These are phyloP conservation scores for Stygiomarasmius scandens DNA, from an alignment of 1,284 basidiomycete genomes.

Conservation along the genomic window DNA sequence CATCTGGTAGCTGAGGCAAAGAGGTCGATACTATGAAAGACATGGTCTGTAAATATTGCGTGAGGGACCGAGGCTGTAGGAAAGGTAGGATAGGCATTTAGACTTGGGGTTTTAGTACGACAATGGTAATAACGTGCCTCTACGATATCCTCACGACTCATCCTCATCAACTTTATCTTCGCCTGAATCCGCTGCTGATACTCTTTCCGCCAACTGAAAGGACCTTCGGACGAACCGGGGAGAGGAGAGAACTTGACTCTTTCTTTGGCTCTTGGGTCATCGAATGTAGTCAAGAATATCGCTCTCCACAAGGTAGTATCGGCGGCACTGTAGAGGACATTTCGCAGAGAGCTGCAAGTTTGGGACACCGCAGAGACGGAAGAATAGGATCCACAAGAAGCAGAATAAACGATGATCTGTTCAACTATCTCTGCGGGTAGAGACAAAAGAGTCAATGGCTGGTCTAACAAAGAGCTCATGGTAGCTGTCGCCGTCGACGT, in stretches of 20 bases:
- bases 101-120: neutral
- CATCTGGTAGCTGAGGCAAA: neutral
- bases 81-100: neutral
- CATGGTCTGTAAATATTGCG: neutral
- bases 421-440: conserved; percentile 5
- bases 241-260: conserved; percentile 17
- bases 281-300: conserved; percentile 52
- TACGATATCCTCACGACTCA: neutral
- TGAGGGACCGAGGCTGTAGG: neutral
- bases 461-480: neutral
- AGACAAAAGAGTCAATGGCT: neutral
- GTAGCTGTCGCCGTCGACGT: too few species aligned
- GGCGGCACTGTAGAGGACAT: conserved; percentile 41
- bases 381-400: conserved; percentile 32
- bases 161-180: neutral
- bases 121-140: neutral
- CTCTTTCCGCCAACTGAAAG: conserved; percentile 24
- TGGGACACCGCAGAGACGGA: conserved; percentile 44
- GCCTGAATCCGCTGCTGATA: conserved; percentile 18
- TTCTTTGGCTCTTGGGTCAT: conserved; percentile 44
- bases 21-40: neutral
- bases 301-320: conserved; percentile 58
- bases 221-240: conserved; percentile 9
- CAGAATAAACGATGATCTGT: conserved; percentile 18
- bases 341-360: conserved; percentile 42